These are phyloP conservation scores for Glarea lozoyensis DNA, from an alignment of 495 filamentous ascomycete species.

Conservation along the genomic window DNA sequence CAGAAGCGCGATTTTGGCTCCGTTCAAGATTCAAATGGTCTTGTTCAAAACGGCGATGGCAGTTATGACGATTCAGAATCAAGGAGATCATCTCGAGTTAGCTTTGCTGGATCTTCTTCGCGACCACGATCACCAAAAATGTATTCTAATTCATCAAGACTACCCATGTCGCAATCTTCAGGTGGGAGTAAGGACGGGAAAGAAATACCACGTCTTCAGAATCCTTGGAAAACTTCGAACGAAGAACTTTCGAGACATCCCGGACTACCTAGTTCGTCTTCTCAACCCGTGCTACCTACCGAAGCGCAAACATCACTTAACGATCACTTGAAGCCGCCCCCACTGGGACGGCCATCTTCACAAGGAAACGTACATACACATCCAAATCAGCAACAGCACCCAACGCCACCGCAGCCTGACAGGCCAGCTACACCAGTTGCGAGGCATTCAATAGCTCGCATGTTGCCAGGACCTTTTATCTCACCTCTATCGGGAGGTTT, in stretches of 20 bases:
- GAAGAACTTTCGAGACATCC: slow-evolving; percentile 15
- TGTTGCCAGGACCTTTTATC: slow-evolving; percentile 36
- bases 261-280: slow-evolving; percentile 5
- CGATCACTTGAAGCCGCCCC: slow-evolving; percentile 8
- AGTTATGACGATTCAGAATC: slow-evolving; percentile 7
- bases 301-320: slow-evolving; percentile 11
- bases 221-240: slow-evolving; percentile 15
- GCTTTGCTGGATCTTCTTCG: slow-evolving; percentile 10
- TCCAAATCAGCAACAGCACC: slow-evolving; percentile 13
- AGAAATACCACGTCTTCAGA: slow-evolving; percentile 14
- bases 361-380: slow-evolving; percentile 18
- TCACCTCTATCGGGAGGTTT: slow-evolving; percentile 46
- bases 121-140: slow-evolving; percentile 7
- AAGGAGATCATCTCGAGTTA: slow-evolving; percentile 17
- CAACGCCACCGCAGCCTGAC: slow-evolving; percentile 13
- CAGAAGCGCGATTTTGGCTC: neutral
- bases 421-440: slow-evolving; percentile 15
- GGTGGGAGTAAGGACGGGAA: slow-evolving; percentile 4
- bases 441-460: slow-evolving; percentile 20
- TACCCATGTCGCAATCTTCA: slow-evolving; percentile 4
- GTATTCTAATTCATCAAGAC: slow-evolving; percentile 13
- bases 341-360: slow-evolving; percentile 3
- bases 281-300: slow-evolving; percentile 9
- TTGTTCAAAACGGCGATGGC: slow-evolving; percentile 3
- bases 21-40: neutral